Base-by-base conservation (phyloP, 1,284 basidiomycete genomes). In the Bondarzewia mesenterica region DNA sequence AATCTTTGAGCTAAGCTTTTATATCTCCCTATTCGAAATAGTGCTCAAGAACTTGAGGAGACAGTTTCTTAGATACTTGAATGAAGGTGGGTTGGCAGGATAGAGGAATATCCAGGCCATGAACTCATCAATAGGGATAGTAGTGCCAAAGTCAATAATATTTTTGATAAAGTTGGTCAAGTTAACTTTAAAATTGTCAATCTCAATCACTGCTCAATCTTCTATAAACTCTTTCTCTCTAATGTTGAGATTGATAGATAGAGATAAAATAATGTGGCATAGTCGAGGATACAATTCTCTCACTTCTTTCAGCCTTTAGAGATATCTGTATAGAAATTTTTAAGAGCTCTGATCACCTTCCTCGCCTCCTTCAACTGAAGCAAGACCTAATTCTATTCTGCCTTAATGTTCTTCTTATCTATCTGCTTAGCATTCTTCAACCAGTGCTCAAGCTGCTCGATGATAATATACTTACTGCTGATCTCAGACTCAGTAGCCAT, bases 151-250 rank as follows among this genome's bases (percentile, higher is more conserved):
- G 38, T 60, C 56, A 32, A 61, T 57, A 15, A 27, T 50, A 37
- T 57, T 57, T 0, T 58, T 58, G 10, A 46, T 35, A 51, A 60
- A 59, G 50, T 54, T 58, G 14, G 14, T 21, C 50, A 7, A 42
- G 50, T 52, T 46, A 49, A 70, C 50, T 58, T 61, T 69, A 53
- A 51, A 16, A 35, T 58, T 42, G 54, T 63, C 50, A 16, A 68
- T 52, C 53, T 65, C 46, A 57, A 72, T 50, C 35, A 71, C 49
- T 5, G 55, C 68, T 50, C 53, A 66, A 46, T 70, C 63, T n/a
- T 63, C 58, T 15, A 61, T 66, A 44, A 54, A 68, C 0, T 54
- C 32, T 3, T 62, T 54, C 21, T 52, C 39, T 41, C 51, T 53
- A 47, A 23, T 20, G 49, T 37, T 27, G 51, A 60, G 8, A 44